Base-by-base conservation (phyloP, 2,329 filamentous ascomycete genomes). In the Fonsecaea multimorphosa region DNA sequence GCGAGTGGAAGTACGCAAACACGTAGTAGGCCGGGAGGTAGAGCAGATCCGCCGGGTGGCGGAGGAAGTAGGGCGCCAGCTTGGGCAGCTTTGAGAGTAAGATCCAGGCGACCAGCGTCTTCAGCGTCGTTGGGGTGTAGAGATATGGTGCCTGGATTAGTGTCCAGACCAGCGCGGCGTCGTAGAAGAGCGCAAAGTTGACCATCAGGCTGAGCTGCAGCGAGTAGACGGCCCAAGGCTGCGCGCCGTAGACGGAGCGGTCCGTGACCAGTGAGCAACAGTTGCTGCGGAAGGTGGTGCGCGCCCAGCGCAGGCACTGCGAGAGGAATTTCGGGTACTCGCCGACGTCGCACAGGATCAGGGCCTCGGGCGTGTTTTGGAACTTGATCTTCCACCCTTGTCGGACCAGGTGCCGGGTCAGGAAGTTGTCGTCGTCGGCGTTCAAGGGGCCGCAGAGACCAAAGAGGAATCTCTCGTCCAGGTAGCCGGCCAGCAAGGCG, bases 341-440 rank as follows among this genome's bases (percentile, higher is more conserved):
- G 27, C 86, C 86, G 1, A 89, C 75, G 0, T 80, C 82, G 0
- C 86, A 89, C 64, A 82, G 77, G 36, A 89, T 77, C 0, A 78
- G 75, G 0, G 82, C 78, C 1, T 85, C 80, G 0, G 77, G 70
- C 3, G 79, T 78, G 64, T 83, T 81, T 72, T 89, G 86, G 58
- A 89, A 82, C 53, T 80, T 79, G 64, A 88, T 82, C 7, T 80
- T 77, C 80, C 81, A 87, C n/a, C 79, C 80, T 5, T 81, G 73
- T 9, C 76, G 76, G 49, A 85, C 80, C 5, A 83, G 78, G 66
- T 81, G 85, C 11, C 87, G 78, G 0, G 86, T 89, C 38, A 85
- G 77, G 70, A 83, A 88, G 73, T 89, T 89, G 76, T 89, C 87
- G 64, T 89, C 86, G 66, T 89, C 87, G 0, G 80, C 78, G 22